Conservation (phyloP, 805 yeast species). For the Candida piceae region DNA sequence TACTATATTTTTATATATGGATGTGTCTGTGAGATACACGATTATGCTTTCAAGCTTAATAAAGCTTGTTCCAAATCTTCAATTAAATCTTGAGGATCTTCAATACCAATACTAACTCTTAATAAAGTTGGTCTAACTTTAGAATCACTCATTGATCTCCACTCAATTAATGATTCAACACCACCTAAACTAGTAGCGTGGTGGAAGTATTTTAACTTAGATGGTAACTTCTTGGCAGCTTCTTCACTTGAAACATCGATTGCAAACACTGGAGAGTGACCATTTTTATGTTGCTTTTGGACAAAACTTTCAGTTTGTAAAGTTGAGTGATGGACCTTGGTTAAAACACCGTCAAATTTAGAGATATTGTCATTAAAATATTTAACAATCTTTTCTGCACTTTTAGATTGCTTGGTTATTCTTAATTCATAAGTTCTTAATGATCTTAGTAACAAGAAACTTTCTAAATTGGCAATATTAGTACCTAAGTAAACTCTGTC, state of each 20-base stretch:
- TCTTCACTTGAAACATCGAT: constrained; percentile 47
- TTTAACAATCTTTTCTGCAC: constrained; percentile 56
- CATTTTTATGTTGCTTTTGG: constrained; percentile 58
- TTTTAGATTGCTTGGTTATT: constrained; percentile 57
- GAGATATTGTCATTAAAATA: constrained; percentile 47
- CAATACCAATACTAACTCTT: constrained; percentile 78
- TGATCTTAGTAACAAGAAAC: constrained; percentile 70
- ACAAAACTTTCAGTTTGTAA: constrained; percentile 69
- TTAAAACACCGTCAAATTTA: constrained; percentile 47
- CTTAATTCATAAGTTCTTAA: constrained; percentile 77
- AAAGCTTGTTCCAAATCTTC: constrained; percentile 65
- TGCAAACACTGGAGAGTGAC: constrained; percentile 71
- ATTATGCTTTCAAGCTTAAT: constrained; percentile 5
- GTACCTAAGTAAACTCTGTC: constrained; percentile 78
- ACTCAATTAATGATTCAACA: constrained; percentile 83
- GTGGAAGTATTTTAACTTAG: constrained; percentile 61
- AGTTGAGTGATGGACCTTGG: constrained; percentile 63
- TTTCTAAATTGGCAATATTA: constrained; percentile 71
- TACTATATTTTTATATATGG: too few relatives aligned
- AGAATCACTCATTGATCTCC: constrained; percentile 76
- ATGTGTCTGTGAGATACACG: too few relatives aligned
- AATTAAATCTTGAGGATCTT: constrained; percentile 70
- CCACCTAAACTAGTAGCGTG: constrained; percentile 96
- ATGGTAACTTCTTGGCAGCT: constrained; percentile 60
- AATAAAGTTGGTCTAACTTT: constrained; percentile 51